Percentiles rank a stretch among this genome's conserved stretches.
Conservation (phyloP, 2,329 filamentous ascomycete genomes). For the Sporothrix dimorphospora region DNA sequence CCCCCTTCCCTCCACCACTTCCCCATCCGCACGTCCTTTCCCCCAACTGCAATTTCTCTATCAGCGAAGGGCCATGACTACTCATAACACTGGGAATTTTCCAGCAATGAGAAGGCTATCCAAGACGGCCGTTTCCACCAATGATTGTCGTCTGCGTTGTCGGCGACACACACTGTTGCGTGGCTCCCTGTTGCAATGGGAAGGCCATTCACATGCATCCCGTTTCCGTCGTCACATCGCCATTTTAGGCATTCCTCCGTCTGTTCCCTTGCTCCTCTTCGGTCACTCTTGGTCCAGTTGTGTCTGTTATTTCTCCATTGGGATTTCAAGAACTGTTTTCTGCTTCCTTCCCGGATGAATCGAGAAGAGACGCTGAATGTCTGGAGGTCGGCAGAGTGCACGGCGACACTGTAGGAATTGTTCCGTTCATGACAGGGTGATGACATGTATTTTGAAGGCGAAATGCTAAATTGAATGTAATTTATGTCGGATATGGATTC, state of each 20-base stretch:
- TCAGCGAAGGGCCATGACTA: neutral
- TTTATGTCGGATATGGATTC: no score
- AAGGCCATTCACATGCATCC: neutral
- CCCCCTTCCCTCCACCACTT: neutral
- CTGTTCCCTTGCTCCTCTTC: neutral
- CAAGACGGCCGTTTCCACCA: neutral
- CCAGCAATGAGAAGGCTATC: slow-evolving; percentile 4
- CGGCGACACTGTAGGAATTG: neutral
- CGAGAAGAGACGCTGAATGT: neutral
- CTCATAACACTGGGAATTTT: neutral
- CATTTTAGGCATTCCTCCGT: neutral
- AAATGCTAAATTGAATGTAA: no score
- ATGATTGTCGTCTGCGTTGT: neutral
- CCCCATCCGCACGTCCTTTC: neutral
- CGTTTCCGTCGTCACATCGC: neutral
- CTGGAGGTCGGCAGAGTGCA: neutral
- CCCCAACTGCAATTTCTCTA: neutral
- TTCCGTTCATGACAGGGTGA: neutral
- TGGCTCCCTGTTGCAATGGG: neutral
- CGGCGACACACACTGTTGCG: neutral
- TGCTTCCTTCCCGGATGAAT: neutral
- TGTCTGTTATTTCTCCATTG: neutral
- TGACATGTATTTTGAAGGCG: no score
- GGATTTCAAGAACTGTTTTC: no score
- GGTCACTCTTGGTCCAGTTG: neutral